Conservation (phyloP, 352 stramenopile genomes). For the Thalassiosira mediterranea region DNA sequence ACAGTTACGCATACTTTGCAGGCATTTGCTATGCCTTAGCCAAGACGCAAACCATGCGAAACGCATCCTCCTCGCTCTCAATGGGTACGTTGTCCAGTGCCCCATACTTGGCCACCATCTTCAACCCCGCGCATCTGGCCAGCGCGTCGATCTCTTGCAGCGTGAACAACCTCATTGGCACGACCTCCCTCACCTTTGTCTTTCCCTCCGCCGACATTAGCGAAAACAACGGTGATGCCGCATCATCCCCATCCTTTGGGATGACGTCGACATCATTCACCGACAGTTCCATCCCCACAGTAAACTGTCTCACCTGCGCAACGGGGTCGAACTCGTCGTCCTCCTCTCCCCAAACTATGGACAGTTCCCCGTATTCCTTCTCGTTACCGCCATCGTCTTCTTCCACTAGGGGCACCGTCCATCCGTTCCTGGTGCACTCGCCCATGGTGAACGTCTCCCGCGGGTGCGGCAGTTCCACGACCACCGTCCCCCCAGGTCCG, state of each 20-base stretch:
- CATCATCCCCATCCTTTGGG: constrained; percentile 31
- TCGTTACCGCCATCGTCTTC: constrained; percentile 58
- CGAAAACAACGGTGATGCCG: constrained; percentile 11
- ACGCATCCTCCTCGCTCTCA: constrained; percentile 72
- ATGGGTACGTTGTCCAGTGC: constrained; percentile 66
- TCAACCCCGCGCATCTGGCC: constrained; percentile 64
- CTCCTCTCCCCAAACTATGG: constrained; percentile 80
- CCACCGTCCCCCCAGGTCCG: constrained; percentile 54
- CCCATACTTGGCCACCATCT: constrained; percentile 72
- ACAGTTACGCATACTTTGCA: no score
- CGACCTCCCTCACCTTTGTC: constrained; percentile 63
- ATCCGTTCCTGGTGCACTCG: constrained; percentile 76
- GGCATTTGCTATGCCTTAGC: no score
- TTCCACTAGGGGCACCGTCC: constrained; percentile 69
- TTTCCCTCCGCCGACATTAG: constrained; percentile 38
- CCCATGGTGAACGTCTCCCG: constrained; percentile 78
- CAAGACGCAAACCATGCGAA: constrained; percentile 78
- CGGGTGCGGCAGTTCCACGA: constrained; percentile 80
- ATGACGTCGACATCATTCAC: constrained; percentile 40
- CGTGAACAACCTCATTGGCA: constrained; percentile 81
- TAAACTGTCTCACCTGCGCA: constrained; percentile 73
- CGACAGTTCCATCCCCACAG: constrained; percentile 67
- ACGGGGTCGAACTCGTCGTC: constrained; percentile 81
- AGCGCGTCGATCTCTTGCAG: constrained; percentile 79
- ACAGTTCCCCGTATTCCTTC: constrained; percentile 69